These are phyloP conservation scores for Umbelopsis vinacea DNA, from an alignment of 192 early-diverging fungal species.

Conservation along the genomic window DNA sequence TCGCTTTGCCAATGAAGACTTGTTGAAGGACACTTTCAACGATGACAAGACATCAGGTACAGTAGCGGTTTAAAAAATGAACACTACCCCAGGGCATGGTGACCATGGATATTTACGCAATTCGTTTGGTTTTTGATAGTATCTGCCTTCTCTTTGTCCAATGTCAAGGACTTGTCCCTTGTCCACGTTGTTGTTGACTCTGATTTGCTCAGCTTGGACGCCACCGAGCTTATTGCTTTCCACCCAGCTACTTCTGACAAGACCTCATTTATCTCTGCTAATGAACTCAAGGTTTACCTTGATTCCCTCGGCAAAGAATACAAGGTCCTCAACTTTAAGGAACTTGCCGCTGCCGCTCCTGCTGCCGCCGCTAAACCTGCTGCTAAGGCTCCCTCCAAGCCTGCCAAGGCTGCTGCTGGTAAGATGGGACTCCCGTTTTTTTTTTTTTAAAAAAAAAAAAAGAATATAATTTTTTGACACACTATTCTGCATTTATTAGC, in stretches of 20 bases:
- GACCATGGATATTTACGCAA: slow-evolving; percentile 67
- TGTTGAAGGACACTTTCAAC: slow-evolving; percentile 57
- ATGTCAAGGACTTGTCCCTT: slow-evolving; percentile 61
- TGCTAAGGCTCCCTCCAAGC: slow-evolving; percentile 43
- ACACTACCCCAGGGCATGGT: no score
- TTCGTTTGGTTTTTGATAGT: slow-evolving; percentile 48
- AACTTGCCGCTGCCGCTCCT: slow-evolving; percentile 49
- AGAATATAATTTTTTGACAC: no score
- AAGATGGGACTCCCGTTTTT: no score
- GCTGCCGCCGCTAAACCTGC: slow-evolving; percentile 50
- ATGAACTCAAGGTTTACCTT: slow-evolving; percentile 61
- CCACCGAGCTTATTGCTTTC: slow-evolving; percentile 63
- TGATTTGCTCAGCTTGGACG: slow-evolving; percentile 54
- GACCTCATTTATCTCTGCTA: slow-evolving; percentile 63
- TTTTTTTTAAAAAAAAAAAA: no score
- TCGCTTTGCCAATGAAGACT: slow-evolving; percentile 72
- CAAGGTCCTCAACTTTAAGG: slow-evolving; percentile 56
- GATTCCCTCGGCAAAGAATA: slow-evolving; percentile 52
- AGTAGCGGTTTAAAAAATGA: neutral
- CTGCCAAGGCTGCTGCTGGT: slow-evolving; percentile 47
- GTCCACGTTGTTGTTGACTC: slow-evolving; percentile 79
- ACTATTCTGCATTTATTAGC: no score
- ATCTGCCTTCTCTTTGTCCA: slow-evolving; percentile 74
- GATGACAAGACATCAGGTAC: slow-evolving; percentile 64
- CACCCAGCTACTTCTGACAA: slow-evolving; percentile 60